phyloP scores from a whole-genome alignment of 345 rosid genomes.

The Hibiscus mutabilis region DNA sequence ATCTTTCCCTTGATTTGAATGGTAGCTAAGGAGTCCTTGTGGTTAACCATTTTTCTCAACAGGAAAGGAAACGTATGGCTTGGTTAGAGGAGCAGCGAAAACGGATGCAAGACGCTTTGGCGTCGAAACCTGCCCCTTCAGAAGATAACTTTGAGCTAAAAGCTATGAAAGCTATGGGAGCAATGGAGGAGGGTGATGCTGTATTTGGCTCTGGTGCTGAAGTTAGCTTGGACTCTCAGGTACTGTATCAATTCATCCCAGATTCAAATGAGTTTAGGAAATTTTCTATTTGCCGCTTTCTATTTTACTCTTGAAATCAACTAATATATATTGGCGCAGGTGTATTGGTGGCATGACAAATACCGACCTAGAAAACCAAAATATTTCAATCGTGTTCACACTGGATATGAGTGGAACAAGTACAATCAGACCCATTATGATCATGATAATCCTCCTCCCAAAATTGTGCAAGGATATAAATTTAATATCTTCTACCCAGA shows the following conservation, averaged over 20 bases:
- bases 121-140: slow-evolving; percentile 55
- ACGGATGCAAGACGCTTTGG: slow-evolving; percentile 62
- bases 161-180: slow-evolving; percentile 93
- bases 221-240: slow-evolving; percentile 91
- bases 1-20: not conserved
- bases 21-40: not conserved
- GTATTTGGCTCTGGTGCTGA: slow-evolving; percentile 88
- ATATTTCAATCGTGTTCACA: slow-evolving; percentile 79
- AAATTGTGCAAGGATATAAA: slow-evolving; percentile 87
- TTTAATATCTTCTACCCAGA: slow-evolving; percentile 95
- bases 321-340: slow-evolving; percentile 35
- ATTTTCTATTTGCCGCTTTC: not conserved
- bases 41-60: slow-evolving; percentile 14
- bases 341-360: slow-evolving; percentile 99
- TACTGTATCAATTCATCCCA: not conserved
- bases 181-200: slow-evolving; percentile 94
- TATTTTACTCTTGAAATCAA: not conserved
- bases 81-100: slow-evolving; percentile 70
- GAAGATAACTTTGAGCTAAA: slow-evolving; percentile 82
- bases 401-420: too few relatives aligned
- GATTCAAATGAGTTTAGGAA: not conserved
- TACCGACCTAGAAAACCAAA: slow-evolving; percentile 92
- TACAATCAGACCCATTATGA: slow-evolving; percentile 68
- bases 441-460: slow-evolving; percentile 97
- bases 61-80: slow-evolving; percentile 66